Evolutionary conservation across 768 basidiomycete genomes (phyloP), one percentile per base, ranked within the genome.

Genomic region (Tulasnella sp.): DNA sequence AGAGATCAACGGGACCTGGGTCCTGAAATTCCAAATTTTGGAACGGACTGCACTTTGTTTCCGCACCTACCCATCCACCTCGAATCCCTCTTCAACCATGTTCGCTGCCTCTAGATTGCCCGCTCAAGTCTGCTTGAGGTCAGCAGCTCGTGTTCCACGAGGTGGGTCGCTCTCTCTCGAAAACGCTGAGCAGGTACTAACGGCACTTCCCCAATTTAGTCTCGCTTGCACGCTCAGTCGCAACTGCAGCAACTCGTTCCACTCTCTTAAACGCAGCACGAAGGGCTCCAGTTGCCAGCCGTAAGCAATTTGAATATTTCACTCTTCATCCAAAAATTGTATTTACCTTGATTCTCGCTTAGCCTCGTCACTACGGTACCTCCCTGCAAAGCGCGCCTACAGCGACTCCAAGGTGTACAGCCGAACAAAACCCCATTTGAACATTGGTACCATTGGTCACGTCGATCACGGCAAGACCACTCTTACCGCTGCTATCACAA

Each of bases 401-500:
- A 71, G 42, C 42, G 75, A 94, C 84, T 93, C 93, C 69, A 93
- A 94, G 78, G 84, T 85, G 67, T 95, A 88, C 84, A 87, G 89
- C 67, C 91, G 93, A 52, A 84, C 85, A 22, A 95, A 95, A 83
- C 92, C 93, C 74, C 94, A 96, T 82, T 91, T 97, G 92, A 97
- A 97, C 86, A 93, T 97, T 81, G 94, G 94, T 79, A 96, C 94
- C 71, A 96, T 96, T 81, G 93, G 95, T 78, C 96, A 97, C 81
- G 96, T 97, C 82, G 96, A 97, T 83, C 97, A 99, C 83, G 97
- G 97, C 80, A 99, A 99, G 86, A 99, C 97, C 0, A 99, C 97
- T 1, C 86, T 99, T 79, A 96, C 95, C 17, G 95, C 95, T 54
- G 93, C 95, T 77, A 96, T 97, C 81, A 99, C 97, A 80, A 99